Evolutionary conservation across 2,329 filamentous ascomycete species (phyloP).

Genomic region (Penicillium fuscoglaucum): DNA sequence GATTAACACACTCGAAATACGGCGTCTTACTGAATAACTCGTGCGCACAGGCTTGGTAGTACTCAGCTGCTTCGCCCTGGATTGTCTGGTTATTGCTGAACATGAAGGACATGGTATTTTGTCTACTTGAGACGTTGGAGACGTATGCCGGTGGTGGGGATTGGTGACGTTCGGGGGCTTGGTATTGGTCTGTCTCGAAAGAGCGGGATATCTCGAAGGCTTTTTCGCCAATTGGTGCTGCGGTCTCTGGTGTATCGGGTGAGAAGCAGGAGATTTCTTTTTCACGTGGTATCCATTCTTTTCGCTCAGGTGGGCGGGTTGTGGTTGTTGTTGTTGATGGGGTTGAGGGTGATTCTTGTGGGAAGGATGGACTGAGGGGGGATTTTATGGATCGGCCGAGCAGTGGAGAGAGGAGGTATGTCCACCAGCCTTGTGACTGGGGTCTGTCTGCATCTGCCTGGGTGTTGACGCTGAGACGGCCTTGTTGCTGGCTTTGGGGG

Average conservation of each 20-base stretch:
- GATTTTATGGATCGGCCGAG: slow-evolving; percentile 33
- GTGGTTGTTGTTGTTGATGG: not conserved
- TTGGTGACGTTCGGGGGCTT: not conserved
- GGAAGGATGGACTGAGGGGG: slow-evolving; percentile 27
- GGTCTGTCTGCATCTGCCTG: slow-evolving; percentile 35
- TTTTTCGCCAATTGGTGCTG: slow-evolving; percentile 14
- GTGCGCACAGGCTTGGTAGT: slow-evolving; percentile 48
- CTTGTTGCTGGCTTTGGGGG: slow-evolving; percentile 13
- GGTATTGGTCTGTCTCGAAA: not conserved
- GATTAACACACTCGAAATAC: slow-evolving; percentile 48
- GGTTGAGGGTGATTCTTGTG: slow-evolving; percentile 6
- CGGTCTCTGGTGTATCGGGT: slow-evolving; percentile 35
- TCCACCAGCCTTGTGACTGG: slow-evolving; percentile 54
- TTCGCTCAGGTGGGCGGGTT: slow-evolving; percentile 15
- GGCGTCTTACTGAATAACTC: slow-evolving; percentile 44
- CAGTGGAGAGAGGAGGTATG: slow-evolving; percentile 48
- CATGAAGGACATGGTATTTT: slow-evolving; percentile 24
- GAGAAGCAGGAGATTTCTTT: slow-evolving; percentile 34
- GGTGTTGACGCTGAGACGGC: slow-evolving; percentile 37
- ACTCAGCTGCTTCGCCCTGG: slow-evolving; percentile 42
- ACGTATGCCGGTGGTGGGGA: slow-evolving; percentile 7
- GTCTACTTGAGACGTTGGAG: slow-evolving; percentile 10
- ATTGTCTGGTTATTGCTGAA: slow-evolving; percentile 27
- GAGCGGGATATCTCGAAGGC: slow-evolving; percentile 19
- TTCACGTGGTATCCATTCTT: slow-evolving; percentile 29